A percentile compares a stretch with the other conserved stretches of the same genome.
These are phyloP conservation scores for Hypoxylon rickii DNA, from an alignment of 495 filamentous ascomycete species.

Conservation along the genomic window DNA sequence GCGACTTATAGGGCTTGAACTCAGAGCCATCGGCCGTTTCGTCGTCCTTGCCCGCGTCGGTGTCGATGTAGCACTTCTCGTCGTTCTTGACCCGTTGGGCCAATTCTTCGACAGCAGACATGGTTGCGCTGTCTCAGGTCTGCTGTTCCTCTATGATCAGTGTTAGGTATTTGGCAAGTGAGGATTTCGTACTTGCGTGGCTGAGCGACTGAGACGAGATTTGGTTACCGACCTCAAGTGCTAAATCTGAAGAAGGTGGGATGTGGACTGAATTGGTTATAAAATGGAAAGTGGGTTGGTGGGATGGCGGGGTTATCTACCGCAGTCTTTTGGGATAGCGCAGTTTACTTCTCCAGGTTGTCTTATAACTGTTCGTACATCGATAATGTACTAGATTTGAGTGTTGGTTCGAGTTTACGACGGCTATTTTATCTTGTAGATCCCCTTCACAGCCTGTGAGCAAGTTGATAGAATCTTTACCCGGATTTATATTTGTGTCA, in stretches of 20 bases:
- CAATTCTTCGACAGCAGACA: constrained; percentile 46
- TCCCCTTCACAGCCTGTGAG: too few species aligned
- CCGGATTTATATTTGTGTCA: too few species aligned
- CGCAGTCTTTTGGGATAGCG: neutral
- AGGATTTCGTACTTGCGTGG: neutral
- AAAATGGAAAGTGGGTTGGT: constrained; percentile 23
- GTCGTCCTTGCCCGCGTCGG: constrained; percentile 75
- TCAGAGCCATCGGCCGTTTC: constrained; percentile 67
- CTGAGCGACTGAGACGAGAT: neutral
- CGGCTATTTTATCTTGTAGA: too few species aligned
- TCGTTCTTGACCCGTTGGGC: constrained; percentile 50
- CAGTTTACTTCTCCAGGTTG: too few species aligned
- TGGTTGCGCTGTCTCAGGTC: constrained; percentile 36
- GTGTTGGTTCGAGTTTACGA: too few species aligned
- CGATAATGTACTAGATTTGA: too few species aligned
- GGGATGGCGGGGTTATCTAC: constrained; percentile 14
- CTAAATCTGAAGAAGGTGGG: constrained; percentile 4
- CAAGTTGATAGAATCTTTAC: too few species aligned
- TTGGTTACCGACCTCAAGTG: neutral
- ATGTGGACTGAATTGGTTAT: constrained; percentile 14
- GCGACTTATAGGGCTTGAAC: constrained; percentile 76
- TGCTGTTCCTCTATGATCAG: neutral
- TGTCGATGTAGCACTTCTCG: constrained; percentile 75
- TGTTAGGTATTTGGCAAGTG: neutral
- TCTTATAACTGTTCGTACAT: too few species aligned